These are phyloP conservation scores for Xylariaceae sp. DNA, from an alignment of 2,329 filamentous ascomycete species.

Conservation along the genomic window DNA sequence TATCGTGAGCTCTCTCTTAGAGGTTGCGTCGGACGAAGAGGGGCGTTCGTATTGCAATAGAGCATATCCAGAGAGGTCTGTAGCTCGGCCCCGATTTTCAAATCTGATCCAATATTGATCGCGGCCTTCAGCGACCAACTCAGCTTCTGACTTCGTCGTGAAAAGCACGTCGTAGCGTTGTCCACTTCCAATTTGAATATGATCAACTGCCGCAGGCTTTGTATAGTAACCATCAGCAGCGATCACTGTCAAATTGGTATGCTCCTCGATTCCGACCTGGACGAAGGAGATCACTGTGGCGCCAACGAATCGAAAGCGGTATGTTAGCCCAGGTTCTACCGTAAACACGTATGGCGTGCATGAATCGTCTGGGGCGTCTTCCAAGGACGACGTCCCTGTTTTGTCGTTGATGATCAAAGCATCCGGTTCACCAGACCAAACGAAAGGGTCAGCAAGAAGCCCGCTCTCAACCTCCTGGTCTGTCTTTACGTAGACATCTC, in stretches of 20 bases:
- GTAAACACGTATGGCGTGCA: constrained; percentile 52
- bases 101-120: constrained; percentile 46
- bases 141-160: constrained; percentile 46
- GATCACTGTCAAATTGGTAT: constrained; percentile 56
- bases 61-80: constrained; percentile 45
- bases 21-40: constrained; percentile 9
- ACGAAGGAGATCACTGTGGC: constrained; percentile 53
- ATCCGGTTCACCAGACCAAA: constrained; percentile 58
- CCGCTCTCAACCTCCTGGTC: constrained; percentile 52
- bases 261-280: constrained; percentile 54
- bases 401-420: constrained; percentile 58
- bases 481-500: constrained; percentile 56
- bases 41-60: constrained; percentile 43
- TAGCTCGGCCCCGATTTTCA: constrained; percentile 49
- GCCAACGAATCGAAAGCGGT: constrained; percentile 61
- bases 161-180: constrained; percentile 61
- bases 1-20: background rate
- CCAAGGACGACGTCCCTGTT: constrained; percentile 40
- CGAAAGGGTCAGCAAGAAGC: constrained; percentile 47
- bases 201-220: constrained; percentile 42
- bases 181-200: constrained; percentile 55
- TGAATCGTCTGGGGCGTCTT: constrained; percentile 32
- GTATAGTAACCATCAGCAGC: constrained; percentile 59
- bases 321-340: constrained; percentile 59
- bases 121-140: constrained; percentile 37